Evolutionary conservation across 208 protist species (phyloP).

Genomic region (Leishmania amazonensis): DNA sequence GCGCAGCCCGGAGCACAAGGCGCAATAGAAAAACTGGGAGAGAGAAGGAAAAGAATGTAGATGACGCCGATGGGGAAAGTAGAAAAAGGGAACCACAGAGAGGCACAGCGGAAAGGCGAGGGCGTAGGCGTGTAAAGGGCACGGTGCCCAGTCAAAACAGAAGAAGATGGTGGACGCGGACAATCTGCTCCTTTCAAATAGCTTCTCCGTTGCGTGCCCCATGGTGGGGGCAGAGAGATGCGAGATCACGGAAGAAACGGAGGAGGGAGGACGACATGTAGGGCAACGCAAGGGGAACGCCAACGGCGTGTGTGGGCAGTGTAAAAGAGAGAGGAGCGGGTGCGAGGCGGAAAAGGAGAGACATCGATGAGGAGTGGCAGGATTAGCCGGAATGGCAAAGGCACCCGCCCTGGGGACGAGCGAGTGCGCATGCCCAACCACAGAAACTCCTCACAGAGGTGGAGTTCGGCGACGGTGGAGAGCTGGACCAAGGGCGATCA

Average conservation of each 20-base stretch:
- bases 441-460: background rate
- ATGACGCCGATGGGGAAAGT: background rate
- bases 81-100: background rate
- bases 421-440: too few species aligned
- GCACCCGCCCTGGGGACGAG: background rate
- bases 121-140: background rate
- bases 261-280: background rate
- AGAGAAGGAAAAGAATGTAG: background rate
- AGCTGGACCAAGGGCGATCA: background rate
- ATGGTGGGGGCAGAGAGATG: background rate
- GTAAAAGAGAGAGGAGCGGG: background rate
- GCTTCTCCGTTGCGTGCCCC: background rate
- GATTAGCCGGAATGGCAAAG: background rate
- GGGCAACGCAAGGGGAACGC: background rate
- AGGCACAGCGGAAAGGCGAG: constrained; percentile 2
- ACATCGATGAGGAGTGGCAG: background rate
- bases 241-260: background rate
- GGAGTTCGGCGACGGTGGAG: background rate
- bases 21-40: background rate
- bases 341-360: background rate
- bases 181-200: background rate
- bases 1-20: background rate
- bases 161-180: background rate
- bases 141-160: background rate
- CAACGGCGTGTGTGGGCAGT: background rate